These are phyloP conservation scores for Cladosporium sp. DNA, from an alignment of 2,329 filamentous ascomycete species.

Conservation along the genomic window DNA sequence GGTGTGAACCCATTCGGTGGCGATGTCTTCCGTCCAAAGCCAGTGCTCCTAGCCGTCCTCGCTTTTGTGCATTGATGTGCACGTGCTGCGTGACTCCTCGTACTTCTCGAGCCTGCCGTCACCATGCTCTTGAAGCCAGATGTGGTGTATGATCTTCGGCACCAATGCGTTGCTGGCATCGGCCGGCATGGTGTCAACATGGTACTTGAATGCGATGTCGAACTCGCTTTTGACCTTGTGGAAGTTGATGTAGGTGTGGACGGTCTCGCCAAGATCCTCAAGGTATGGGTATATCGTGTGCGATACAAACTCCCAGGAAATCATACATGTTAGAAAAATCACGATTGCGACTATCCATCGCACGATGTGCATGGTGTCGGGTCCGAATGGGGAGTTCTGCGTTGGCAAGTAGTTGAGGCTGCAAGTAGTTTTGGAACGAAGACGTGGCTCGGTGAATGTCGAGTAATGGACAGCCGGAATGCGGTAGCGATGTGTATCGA, in stretches of 20 bases:
- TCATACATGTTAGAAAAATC: background rate
- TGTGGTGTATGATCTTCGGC: conserved; percentile 2
- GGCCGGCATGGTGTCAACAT: background rate
- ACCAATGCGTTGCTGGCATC: background rate
- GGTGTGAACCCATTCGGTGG: conserved; percentile 28
- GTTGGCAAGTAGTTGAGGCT: background rate
- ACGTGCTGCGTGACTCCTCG: conserved; percentile 28
- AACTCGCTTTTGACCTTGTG: background rate
- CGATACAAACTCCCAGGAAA: background rate
- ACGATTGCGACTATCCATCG: background rate
- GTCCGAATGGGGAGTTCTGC: background rate
- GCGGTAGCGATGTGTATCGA: background rate
- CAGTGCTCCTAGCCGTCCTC: conserved; percentile 26
- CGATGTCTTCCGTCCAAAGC: conserved; percentile 32
- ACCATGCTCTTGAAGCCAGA: background rate
- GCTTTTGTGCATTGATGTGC: conserved; percentile 28
- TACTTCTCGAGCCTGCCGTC: conserved; percentile 24
- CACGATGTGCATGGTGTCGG: background rate
- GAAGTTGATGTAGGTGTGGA: background rate
- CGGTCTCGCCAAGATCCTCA: background rate
- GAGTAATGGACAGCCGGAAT: background rate
- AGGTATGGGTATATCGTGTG: background rate
- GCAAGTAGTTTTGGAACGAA: background rate
- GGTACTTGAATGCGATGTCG: background rate
- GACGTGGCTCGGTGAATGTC: background rate